Evolutionary conservation across 805 yeast species (phyloP), one percentile per base, ranked within the genome.

Genomic region (Saturnispora silvae): DNA sequence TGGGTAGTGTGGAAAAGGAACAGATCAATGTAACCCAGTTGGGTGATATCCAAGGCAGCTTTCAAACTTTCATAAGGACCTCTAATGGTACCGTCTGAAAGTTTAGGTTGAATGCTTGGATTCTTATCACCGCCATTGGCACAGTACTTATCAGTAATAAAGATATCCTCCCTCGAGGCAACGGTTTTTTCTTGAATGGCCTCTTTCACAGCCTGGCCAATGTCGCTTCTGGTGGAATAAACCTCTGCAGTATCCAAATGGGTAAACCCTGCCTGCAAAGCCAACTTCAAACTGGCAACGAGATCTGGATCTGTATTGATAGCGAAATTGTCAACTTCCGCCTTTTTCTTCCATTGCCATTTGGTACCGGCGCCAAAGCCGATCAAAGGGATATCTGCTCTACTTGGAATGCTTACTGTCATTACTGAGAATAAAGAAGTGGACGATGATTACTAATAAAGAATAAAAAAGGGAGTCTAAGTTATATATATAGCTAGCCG

Each of bases 221-320:
- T 68, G 47, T 77, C 83, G 5, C 49, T 52, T 42, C 74, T 72
- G 6, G 82, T 77, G 16, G 68, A 63, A 52, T 77, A 77, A 13
- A 65, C 57, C 45, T 77, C 81, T 1, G 84, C 83, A 3, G 79
- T 74, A 48, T 77, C 85, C 27, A 77, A 54, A 51, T 76, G 83
- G 26, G 54, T 61, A 52, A 70, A 72, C 0, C 82, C 82, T 13
- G 52, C 46, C 8, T 66, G 54, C 23, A 77, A 47, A 3, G 83
- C 77, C 10, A 50, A 45, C 9, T 55, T 47, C 23, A 75, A 43
- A 11, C 70, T 66, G 10, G 63, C 61, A 3, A 70, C 73, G 26
- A 76, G 56, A 14, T 60, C 64, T 14, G 43, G 42, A 18, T 37
- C 40, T 7, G 22, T 23, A 13, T 14, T 20, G 10, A n/a, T 16